Percentiles rank a stretch among this genome's conserved stretches.
phyloP scores from a whole-genome alignment of 1,139 yeast genomes.

The Debaryomyces psychrophilus region DNA sequence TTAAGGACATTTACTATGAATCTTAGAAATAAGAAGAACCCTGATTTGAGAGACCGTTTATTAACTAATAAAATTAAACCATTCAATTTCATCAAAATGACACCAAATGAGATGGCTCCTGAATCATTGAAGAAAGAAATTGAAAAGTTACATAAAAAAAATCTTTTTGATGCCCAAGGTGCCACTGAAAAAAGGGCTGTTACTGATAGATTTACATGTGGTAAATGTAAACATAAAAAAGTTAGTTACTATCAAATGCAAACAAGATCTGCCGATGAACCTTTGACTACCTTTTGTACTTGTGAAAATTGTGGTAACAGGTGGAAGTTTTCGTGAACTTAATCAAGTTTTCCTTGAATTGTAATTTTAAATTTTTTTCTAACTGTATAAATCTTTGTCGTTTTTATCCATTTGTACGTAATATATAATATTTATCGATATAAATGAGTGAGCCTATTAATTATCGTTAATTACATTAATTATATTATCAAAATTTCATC shows the following conservation, averaged over 20 bases:
- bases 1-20: conserved; percentile 83
- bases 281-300: conserved; percentile 95
- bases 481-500: neutral
- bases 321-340: conserved; percentile 82
- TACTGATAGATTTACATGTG: conserved; percentile 95
- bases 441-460: neutral
- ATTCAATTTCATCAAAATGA: conserved; percentile 70
- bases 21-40: conserved; percentile 85
- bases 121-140: conserved; percentile 83
- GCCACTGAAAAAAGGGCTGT: conserved; percentile 97
- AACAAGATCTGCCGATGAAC: conserved; percentile 98
- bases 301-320: conserved; percentile 97
- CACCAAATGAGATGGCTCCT: conserved; percentile 94
- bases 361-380: conserved; percentile 4
- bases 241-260: conserved; percentile 97
- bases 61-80: conserved; percentile 68
- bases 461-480: neutral
- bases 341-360: neutral
- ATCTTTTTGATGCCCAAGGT: conserved; percentile 95
- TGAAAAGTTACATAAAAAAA: conserved; percentile 83
- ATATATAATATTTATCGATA: neutral
- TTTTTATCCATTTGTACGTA: neutral
- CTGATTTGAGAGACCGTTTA: conserved; percentile 74
- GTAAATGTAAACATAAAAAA: conserved; percentile 95
- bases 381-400: conserved; percentile 6